phyloP scores from a whole-genome alignment of 2,329 filamentous ascomycete genomes.

The Pestalotiopsis sp. region DNA sequence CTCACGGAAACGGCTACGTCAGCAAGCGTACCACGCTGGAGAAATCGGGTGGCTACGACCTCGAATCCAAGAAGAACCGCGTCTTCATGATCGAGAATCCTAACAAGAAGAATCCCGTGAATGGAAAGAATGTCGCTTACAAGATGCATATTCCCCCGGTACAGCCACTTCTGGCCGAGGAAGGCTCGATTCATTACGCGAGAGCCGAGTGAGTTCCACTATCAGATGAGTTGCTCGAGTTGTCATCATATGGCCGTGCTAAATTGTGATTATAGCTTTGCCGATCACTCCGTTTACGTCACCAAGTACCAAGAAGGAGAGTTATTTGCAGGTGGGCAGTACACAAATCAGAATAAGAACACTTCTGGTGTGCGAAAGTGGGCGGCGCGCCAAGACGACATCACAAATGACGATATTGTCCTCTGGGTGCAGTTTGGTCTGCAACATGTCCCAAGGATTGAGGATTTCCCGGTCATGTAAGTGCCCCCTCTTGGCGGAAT shows the following conservation, averaged over 20 bases:
- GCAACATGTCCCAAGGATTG: conserved; percentile 8
- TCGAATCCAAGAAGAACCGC: conserved; percentile 44
- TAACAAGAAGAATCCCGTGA: conserved; percentile 33
- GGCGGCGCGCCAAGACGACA: conserved; percentile 4
- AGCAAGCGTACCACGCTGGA: conserved; percentile 41
- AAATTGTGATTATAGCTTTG: conserved; percentile 5
- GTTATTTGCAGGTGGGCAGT: conserved; percentile 10
- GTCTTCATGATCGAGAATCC: conserved; percentile 40
- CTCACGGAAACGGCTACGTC: conserved; percentile 11
- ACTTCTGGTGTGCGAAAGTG: conserved; percentile 11
- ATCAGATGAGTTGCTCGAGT: not conserved
- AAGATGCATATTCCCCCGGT: conserved; percentile 38
- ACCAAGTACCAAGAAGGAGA: conserved; percentile 13
- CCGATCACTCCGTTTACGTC: conserved; percentile 10
- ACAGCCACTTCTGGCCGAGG: conserved; percentile 35
- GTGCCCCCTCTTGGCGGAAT: not conserved
- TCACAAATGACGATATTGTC: conserved; percentile 10
- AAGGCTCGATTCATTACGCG: conserved; percentile 26
- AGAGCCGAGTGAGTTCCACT: conserved; percentile 23
- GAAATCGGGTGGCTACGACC: conserved; percentile 43
- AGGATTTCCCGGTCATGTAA: conserved; percentile 14
- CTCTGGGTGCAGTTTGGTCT: conserved; percentile 10
- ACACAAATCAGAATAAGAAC: conserved; percentile 12
- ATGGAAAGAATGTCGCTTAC: conserved; percentile 38
- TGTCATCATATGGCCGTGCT: not conserved